phyloP scores from a whole-genome alignment of 225 moss, liverwort and hornwort genomes.

The Bryoerythrophyllum caledonicum region DNA sequence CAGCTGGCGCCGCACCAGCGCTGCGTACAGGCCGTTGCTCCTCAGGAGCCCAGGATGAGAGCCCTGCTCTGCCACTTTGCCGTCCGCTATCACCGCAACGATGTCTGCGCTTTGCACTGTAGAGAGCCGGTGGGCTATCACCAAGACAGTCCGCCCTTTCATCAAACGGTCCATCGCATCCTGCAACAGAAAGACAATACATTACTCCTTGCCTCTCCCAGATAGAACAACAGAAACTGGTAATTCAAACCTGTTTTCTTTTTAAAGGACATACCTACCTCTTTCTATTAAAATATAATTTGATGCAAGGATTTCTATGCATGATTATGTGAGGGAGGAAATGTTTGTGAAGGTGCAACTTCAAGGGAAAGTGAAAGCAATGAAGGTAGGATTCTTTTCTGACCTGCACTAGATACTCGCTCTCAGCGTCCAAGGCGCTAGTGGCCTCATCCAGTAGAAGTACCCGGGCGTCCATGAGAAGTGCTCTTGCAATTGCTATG shows the following conservation, averaged over 20 bases:
- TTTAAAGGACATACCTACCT: too few relatives aligned
- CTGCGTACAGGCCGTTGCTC: slow-evolving; percentile 80
- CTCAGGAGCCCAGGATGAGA: slow-evolving; percentile 72
- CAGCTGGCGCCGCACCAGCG: slow-evolving; percentile 86
- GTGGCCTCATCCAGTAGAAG: slow-evolving; percentile 90
- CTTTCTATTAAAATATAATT: background rate
- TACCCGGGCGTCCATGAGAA: slow-evolving; percentile 83
- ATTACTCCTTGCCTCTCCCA: background rate
- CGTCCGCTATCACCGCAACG: slow-evolving; percentile 85
- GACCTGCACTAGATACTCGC: slow-evolving; percentile 85
- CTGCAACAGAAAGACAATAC: slow-evolving; percentile 35
- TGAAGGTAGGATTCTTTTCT: background rate
- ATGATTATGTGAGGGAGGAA: background rate
- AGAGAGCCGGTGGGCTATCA: slow-evolving; percentile 95
- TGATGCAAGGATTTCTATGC: background rate
- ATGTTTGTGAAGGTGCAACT: too few relatives aligned
- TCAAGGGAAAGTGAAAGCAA: too few relatives aligned
- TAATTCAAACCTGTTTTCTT: too few relatives aligned
- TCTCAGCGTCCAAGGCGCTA: slow-evolving; percentile 91
- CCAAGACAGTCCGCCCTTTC: slow-evolving; percentile 92
- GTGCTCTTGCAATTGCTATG: slow-evolving; percentile 85
- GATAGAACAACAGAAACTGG: too few relatives aligned
- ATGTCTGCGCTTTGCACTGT: slow-evolving; percentile 93
- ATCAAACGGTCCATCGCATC: slow-evolving; percentile 99
- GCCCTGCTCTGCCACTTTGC: slow-evolving; percentile 82